Conservation (phyloP, 345 rosid species). For the Dipteronia dyeriana region DNA sequence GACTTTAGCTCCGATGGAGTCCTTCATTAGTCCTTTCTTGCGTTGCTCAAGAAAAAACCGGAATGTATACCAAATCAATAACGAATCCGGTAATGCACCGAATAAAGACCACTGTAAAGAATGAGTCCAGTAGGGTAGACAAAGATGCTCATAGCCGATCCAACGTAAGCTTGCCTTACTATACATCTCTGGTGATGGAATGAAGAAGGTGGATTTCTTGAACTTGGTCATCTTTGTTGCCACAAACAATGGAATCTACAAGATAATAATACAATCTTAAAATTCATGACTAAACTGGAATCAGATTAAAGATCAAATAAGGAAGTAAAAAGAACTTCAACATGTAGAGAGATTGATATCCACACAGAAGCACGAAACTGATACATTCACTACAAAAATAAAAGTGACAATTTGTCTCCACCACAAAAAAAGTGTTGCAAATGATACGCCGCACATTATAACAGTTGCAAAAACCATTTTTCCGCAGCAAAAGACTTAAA, state of each 20-base stretch:
- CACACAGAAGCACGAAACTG: not conserved
- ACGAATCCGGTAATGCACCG: slow-evolving; percentile 21
- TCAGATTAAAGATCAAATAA: not conserved
- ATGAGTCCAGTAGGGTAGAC: slow-evolving; percentile 45
- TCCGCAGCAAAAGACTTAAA: too few species aligned
- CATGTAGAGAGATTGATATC: too few species aligned
- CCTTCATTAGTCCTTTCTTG: slow-evolving; percentile 12
- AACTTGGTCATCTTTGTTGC: slow-evolving; percentile 44
- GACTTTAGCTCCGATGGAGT: not conserved
- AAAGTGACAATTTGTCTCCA: too few species aligned
- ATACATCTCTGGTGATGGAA: slow-evolving; percentile 38
- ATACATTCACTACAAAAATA: not conserved
- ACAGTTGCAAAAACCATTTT: too few species aligned
- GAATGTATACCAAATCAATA: slow-evolving; percentile 17
- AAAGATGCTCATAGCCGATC: slow-evolving; percentile 44
- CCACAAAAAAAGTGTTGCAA: too few species aligned
- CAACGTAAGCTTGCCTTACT: slow-evolving; percentile 43
- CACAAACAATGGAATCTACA: slow-evolving; percentile 42
- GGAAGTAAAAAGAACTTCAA: not conserved
- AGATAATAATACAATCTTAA: not conserved
- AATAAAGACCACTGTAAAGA: slow-evolving; percentile 32
- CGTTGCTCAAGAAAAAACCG: slow-evolving; percentile 10
- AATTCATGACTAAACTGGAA: not conserved
- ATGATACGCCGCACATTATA: too few species aligned
- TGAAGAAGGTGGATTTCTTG: slow-evolving; percentile 20